Conservation (phyloP, 116 monocot species). For the Trichopus zeylanicus region DNA sequence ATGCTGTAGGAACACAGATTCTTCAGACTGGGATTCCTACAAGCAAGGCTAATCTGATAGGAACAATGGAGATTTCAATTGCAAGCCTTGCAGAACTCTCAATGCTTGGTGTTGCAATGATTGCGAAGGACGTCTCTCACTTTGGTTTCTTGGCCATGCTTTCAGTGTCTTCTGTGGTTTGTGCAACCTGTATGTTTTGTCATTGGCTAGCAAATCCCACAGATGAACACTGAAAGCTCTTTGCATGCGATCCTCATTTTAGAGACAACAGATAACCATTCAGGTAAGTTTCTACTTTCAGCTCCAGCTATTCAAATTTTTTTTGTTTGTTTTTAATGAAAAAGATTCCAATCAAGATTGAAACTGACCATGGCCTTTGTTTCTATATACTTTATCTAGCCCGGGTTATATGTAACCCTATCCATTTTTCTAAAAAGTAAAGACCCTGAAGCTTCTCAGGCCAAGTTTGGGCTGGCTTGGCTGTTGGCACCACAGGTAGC, state of each 20-base stretch:
- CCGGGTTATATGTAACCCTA: too few species aligned
- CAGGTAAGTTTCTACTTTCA: neutral
- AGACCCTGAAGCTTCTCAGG: too few species aligned
- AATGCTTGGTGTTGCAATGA: slow-evolving; percentile 84
- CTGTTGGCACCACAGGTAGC: too few species aligned
- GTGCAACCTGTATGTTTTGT: slow-evolving; percentile 75
- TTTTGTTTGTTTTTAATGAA: neutral
- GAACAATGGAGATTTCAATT: slow-evolving; percentile 78
- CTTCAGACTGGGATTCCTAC: slow-evolving; percentile 85
- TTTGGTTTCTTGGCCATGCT: slow-evolving; percentile 73
- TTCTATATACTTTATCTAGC: too few species aligned
- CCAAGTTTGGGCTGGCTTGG: too few species aligned
- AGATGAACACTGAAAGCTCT: slow-evolving; percentile 67
- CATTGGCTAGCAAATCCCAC: slow-evolving; percentile 78
- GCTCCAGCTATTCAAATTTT: neutral
- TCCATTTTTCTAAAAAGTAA: too few species aligned
- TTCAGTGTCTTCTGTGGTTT: slow-evolving; percentile 59
- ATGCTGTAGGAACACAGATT: slow-evolving; percentile 92
- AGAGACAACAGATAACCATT: neutral
- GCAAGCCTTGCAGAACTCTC: slow-evolving; percentile 85
- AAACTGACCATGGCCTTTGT: too few species aligned
- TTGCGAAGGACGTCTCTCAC: slow-evolving; percentile 80
- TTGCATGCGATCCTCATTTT: slow-evolving; percentile 32
- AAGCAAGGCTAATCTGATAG: slow-evolving; percentile 84
- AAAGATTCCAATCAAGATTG: neutral